A percentile compares a stretch with the other conserved stretches of the same genome.
phyloP scores from a whole-genome alignment of 176 grass and related monocot species.

The Otatea glauca region DNA sequence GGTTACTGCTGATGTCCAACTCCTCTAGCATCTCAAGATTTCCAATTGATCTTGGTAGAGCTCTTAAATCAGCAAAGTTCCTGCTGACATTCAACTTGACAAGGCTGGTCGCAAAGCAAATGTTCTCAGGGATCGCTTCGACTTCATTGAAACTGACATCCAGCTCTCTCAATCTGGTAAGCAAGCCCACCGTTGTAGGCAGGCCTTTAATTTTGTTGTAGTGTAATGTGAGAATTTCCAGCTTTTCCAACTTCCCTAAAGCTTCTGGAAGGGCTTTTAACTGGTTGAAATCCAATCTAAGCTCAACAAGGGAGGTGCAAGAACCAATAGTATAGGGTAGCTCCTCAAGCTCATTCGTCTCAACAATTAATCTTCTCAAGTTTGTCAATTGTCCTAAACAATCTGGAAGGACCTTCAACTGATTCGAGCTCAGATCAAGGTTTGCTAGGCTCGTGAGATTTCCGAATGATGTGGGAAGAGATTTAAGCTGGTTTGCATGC shows the following conservation, averaged over 20 bases:
- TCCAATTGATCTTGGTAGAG: slow-evolving; percentile 81
- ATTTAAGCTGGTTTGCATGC: slow-evolving; percentile 76
- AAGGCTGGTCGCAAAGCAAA: slow-evolving; percentile 79
- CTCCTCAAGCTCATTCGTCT: slow-evolving; percentile 94
- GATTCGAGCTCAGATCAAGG: slow-evolving; percentile 88
- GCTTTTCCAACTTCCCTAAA: slow-evolving; percentile 78
- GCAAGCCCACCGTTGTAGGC: slow-evolving; percentile 83
- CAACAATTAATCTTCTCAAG: slow-evolving; percentile 79
- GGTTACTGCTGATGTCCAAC: slow-evolving; percentile 94
- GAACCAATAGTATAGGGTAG: slow-evolving; percentile 95
- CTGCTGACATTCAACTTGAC: slow-evolving; percentile 82
- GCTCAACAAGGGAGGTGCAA: slow-evolving; percentile 72
- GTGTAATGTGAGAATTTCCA: slow-evolving; percentile 84
- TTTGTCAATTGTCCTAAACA: slow-evolving; percentile 74
- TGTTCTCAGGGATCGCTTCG: slow-evolving; percentile 74
- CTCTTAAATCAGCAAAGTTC: slow-evolving; percentile 87
- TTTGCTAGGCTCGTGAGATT: slow-evolving; percentile 66
- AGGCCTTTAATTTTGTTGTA: slow-evolving; percentile 93
- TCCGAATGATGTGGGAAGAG: slow-evolving; percentile 81
- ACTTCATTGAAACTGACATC: slow-evolving; percentile 97
- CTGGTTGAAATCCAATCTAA: slow-evolving; percentile 93
- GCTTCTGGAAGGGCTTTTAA: slow-evolving; percentile 96
- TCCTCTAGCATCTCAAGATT: slow-evolving; percentile 98
- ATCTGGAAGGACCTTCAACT: slow-evolving; percentile 71
- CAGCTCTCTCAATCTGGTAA: slow-evolving; percentile 79